Evolutionary conservation across 179 eudicot species (phyloP).

Genomic region (Beta corolliflora): DNA sequence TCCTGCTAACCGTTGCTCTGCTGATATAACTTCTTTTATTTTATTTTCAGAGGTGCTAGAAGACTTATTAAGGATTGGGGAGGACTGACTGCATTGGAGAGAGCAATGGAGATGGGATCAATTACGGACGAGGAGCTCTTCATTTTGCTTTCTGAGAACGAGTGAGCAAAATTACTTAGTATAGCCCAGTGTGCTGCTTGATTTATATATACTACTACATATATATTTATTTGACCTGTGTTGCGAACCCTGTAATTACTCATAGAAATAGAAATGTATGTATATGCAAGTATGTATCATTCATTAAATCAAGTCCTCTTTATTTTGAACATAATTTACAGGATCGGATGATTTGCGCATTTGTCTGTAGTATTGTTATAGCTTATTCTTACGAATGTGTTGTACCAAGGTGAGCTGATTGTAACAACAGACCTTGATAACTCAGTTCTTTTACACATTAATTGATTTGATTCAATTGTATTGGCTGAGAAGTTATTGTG

Average conservation of each 20-base stretch:
- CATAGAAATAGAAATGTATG: background rate
- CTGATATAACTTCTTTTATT: conserved; percentile 14
- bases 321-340: background rate
- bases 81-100: conserved; percentile 73
- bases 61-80: conserved; percentile 82
- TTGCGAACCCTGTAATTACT: conserved; percentile 13
- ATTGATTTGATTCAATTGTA: background rate
- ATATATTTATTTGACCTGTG: background rate
- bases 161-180: conserved; percentile 33
- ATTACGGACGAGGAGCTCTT: conserved; percentile 90
- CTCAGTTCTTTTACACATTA: background rate
- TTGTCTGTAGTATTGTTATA: background rate
- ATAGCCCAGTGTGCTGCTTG: background rate
- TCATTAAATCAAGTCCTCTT: background rate
- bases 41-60: conserved; percentile 74
- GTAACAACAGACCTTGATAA: background rate
- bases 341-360: background rate
- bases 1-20: background rate
- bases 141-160: conserved; percentile 72
- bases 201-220: background rate
- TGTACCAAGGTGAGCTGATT: conserved; percentile 2
- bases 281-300: background rate
- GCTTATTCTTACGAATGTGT: background rate
- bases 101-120: conserved; percentile 98
- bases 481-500: background rate